Evolutionary conservation across 139 green algal species (phyloP).

Genomic region (Chlorella sp.): DNA sequence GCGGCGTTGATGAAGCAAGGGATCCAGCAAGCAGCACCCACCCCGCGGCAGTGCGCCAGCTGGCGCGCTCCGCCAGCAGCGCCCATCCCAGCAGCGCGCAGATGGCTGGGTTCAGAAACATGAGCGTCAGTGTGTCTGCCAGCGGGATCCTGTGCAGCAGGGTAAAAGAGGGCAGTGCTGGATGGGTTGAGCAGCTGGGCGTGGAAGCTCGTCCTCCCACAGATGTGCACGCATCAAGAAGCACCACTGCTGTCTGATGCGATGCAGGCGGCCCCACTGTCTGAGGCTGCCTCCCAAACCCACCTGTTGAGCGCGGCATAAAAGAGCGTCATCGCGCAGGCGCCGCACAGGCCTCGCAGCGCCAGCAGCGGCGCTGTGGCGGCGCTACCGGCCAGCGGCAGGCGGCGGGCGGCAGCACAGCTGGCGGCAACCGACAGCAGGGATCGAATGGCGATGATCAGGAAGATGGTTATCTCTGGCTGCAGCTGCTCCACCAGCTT

Average conservation of each 20-base stretch:
- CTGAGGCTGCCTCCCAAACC: too few species aligned
- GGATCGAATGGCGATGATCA: background rate
- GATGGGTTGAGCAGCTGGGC: too few species aligned
- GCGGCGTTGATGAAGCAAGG: background rate
- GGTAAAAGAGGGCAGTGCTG: too few species aligned
- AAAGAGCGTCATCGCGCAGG: background rate
- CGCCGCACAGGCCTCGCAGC: background rate
- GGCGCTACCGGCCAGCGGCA: background rate
- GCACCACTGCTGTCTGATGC: too few species aligned
- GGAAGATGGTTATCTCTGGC: background rate
- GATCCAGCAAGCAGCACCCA: background rate
- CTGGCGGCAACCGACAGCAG: background rate
- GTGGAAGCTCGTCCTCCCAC: too few species aligned
- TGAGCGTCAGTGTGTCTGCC: slow-evolving; percentile 52
- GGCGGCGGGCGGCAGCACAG: background rate
- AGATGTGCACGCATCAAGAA: too few species aligned
- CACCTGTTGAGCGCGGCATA: background rate
- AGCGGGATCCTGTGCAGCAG: slow-evolving; percentile 47
- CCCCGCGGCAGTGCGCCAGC: slow-evolving; percentile 27
- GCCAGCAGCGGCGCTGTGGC: background rate
- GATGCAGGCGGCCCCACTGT: too few species aligned
- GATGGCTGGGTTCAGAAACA: slow-evolving; percentile 56
- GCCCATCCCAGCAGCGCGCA: slow-evolving; percentile 43
- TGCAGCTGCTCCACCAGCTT: background rate
- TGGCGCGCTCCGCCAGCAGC: slow-evolving; percentile 32